Percentiles rank a stretch among this genome's conserved stretches.
Conservation (phyloP, 2,329 filamentous ascomycete species). For the Talaromyces sp. region DNA sequence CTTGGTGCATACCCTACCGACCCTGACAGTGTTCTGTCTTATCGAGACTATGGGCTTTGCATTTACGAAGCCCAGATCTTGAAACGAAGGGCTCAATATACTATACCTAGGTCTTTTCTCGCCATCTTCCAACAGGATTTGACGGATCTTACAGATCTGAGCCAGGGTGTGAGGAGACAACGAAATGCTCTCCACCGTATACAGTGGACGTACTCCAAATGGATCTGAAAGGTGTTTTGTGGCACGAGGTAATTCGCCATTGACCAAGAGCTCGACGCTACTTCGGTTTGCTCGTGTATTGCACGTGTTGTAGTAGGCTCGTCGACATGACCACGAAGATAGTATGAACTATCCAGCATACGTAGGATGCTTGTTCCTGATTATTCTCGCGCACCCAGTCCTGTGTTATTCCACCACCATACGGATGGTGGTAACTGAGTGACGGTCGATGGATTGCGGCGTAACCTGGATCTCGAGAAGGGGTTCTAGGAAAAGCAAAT, state of each 20-base stretch:
- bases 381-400: neutral
- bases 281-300: neutral
- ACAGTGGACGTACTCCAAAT: conserved; percentile 84
- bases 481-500: neutral
- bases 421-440: too few species aligned
- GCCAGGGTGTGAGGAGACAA: conserved; percentile 74
- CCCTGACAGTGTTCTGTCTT: conserved; percentile 73
- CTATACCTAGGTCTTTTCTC: conserved; percentile 72
- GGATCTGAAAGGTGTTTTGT: conserved; percentile 47
- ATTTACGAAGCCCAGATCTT: conserved; percentile 87
- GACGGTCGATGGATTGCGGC: neutral
- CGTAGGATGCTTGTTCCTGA: neutral
- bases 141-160: conserved; percentile 77
- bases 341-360: neutral
- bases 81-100: conserved; percentile 62
- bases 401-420: too few species aligned
- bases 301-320: neutral
- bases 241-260: neutral
- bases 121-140: conserved; percentile 88
- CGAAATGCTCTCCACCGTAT: conserved; percentile 77
- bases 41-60: conserved; percentile 88
- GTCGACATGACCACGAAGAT: neutral
- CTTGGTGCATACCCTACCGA: conserved; percentile 67
- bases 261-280: neutral
- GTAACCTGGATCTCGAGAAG: neutral